phyloP scores from a whole-genome alignment of 2,329 filamentous ascomycete species.

The Ramularia collo-cygni region DNA sequence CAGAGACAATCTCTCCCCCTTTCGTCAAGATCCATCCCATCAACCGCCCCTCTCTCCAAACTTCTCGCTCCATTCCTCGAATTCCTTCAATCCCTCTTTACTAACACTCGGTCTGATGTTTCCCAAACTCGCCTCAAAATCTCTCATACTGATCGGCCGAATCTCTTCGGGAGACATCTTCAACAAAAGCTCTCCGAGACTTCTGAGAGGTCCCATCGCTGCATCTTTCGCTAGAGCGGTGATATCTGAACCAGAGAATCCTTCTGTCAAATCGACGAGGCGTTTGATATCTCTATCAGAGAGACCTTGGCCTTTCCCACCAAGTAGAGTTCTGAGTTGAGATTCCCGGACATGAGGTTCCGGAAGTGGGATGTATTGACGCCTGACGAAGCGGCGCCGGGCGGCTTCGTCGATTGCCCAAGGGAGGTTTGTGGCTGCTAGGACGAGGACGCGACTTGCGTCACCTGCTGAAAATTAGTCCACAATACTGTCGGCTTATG shows the following conservation, averaged over 20 bases:
- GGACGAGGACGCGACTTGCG: slow-evolving; percentile 78
- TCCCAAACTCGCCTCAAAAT: slow-evolving; percentile 76
- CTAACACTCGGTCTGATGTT: slow-evolving; percentile 89
- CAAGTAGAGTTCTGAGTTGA: slow-evolving; percentile 72
- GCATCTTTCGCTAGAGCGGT: slow-evolving; percentile 95
- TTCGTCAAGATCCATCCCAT: no score
- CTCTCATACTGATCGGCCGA: slow-evolving; percentile 69
- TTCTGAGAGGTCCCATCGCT: slow-evolving; percentile 90
- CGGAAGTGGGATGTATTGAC: slow-evolving; percentile 93
- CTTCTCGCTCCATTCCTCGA: slow-evolving; percentile 88
- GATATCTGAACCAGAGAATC: slow-evolving; percentile 96
- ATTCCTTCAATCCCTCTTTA: slow-evolving; percentile 73
- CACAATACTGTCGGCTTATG: no score
- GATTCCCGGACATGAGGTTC: slow-evolving; percentile 72
- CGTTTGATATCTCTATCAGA: slow-evolving; percentile 62
- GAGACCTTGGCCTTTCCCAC: slow-evolving; percentile 80
- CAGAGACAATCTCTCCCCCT: no score
- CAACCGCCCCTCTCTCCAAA: slow-evolving; percentile 87
- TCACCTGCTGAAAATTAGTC: no score
- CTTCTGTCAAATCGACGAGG: slow-evolving; percentile 82
- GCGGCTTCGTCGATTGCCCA: slow-evolving; percentile 98
- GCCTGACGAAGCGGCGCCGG: slow-evolving; percentile 77
- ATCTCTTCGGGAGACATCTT: slow-evolving; percentile 94
- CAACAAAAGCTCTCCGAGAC: slow-evolving; percentile 80
- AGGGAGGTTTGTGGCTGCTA: slow-evolving; percentile 91